These are phyloP conservation scores for Aspergillus sp. DNA, from an alignment of 2,329 filamentous ascomycete species.

Conservation along the genomic window DNA sequence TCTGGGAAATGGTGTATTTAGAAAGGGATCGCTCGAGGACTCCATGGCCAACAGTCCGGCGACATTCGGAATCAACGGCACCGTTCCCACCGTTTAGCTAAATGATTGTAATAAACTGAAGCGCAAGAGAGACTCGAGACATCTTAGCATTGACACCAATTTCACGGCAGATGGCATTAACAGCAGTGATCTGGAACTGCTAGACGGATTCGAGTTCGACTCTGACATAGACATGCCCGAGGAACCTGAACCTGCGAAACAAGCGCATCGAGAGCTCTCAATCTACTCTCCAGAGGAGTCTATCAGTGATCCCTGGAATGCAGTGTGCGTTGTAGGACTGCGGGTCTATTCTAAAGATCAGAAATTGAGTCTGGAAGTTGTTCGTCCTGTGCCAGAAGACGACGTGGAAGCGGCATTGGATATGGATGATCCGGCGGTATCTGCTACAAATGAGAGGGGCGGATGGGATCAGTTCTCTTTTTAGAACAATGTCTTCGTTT, in stretches of 20 bases:
- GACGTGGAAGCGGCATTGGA: constrained; percentile 37
- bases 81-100: constrained; percentile 22
- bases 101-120: constrained; percentile 16
- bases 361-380: constrained; percentile 46
- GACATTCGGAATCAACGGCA: constrained; percentile 7
- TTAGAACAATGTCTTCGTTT: not conserved
- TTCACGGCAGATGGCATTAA: constrained; percentile 16
- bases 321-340: constrained; percentile 54
- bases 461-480: not conserved
- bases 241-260: constrained; percentile 13
- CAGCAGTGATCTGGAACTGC: constrained; percentile 26
- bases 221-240: constrained; percentile 37
- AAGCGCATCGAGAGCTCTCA: constrained; percentile 3
- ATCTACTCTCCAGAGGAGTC: constrained; percentile 12
- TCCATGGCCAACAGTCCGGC: not conserved
- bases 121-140: constrained; percentile 5
- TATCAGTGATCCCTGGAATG: constrained; percentile 49
- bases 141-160: constrained; percentile 20
- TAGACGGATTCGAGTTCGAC: constrained; percentile 38
- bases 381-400: constrained; percentile 37
- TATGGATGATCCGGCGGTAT: constrained; percentile 34
- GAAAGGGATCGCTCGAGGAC: not conserved
- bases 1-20: not conserved
- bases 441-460: constrained; percentile 21
- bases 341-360: constrained; percentile 51